phyloP scores from a whole-genome alignment of 352 stramenopile species.

The Globisporangium okanoganense region DNA sequence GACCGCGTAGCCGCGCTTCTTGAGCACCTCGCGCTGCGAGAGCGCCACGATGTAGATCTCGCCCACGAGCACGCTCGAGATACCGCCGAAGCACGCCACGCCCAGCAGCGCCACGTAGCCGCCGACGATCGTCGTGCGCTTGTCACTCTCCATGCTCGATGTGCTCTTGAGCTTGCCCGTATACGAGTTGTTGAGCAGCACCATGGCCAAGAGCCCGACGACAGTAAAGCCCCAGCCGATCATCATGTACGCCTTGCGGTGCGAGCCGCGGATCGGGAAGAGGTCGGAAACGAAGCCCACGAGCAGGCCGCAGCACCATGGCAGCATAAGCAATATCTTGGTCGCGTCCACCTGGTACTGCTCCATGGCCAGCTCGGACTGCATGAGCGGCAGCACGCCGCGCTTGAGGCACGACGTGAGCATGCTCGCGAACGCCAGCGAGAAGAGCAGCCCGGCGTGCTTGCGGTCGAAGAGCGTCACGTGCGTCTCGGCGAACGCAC shows the following conservation, averaged over 20 bases:
- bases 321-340: constrained; percentile 31
- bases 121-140: constrained; percentile 22
- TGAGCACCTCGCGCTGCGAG: constrained; percentile 28
- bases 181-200: constrained; percentile 29
- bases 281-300: constrained; percentile 18
- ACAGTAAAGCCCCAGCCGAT: constrained; percentile 20
- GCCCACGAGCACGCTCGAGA: constrained; percentile 33
- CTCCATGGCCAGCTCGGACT: constrained; percentile 33
- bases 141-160: constrained; percentile 15
- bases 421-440: constrained; percentile 33
- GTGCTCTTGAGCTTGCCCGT: constrained; percentile 18
- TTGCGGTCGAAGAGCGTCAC: constrained; percentile 21
- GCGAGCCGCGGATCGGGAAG: constrained; percentile 15
- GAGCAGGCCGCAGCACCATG: constrained; percentile 31
- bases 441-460: constrained; percentile 34
- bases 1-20: constrained; percentile 25
- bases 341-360: constrained; percentile 33
- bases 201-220: constrained; percentile 32
- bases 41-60: constrained; percentile 44
- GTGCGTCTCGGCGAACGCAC: constrained; percentile 14
- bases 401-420: constrained; percentile 40
- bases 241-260: constrained; percentile 21
- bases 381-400: constrained; percentile 32
- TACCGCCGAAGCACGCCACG: constrained; percentile 39
- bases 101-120: constrained; percentile 33